Conservation (phyloP, 805 yeast genomes). For the Candida mattraensis region DNA sequence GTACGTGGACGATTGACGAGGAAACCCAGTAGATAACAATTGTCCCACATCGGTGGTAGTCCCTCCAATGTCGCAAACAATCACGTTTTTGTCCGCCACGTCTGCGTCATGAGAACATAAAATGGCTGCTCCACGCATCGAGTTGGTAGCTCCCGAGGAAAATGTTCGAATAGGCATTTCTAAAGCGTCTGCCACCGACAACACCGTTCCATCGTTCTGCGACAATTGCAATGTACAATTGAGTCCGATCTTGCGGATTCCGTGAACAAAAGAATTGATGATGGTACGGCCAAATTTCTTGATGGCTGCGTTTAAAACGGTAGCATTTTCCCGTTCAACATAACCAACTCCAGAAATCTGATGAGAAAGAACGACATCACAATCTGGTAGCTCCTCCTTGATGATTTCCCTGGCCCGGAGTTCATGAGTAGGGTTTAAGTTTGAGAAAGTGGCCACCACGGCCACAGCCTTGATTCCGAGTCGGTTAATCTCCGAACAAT, state of each 20-base stretch:
- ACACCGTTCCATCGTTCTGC: slow-evolving; percentile 48
- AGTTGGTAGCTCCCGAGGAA: slow-evolving; percentile 48
- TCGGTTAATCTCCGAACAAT: slow-evolving; percentile 29
- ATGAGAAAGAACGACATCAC: slow-evolving; percentile 37
- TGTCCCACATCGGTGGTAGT: slow-evolving; percentile 50
- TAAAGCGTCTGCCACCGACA: slow-evolving; percentile 38
- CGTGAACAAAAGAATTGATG: slow-evolving; percentile 37
- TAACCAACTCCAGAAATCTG: slow-evolving; percentile 42
- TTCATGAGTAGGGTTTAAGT: slow-evolving; percentile 39
- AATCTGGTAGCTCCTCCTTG: slow-evolving; percentile 31
- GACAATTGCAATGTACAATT: slow-evolving; percentile 38
- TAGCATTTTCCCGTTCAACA: slow-evolving; percentile 46
- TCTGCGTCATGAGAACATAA: slow-evolving; percentile 30
- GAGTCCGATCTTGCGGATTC: slow-evolving; percentile 36
- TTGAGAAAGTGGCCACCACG: slow-evolving; percentile 40
- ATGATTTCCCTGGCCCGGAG: slow-evolving; percentile 33
- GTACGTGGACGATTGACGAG: slow-evolving; percentile 43
- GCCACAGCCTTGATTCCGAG: slow-evolving; percentile 38
- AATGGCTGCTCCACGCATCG: slow-evolving; percentile 46
- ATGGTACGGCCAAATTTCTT: slow-evolving; percentile 41
- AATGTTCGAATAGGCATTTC: slow-evolving; percentile 43
- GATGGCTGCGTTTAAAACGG: slow-evolving; percentile 46
- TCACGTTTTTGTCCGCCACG: slow-evolving; percentile 30
- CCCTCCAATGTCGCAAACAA: slow-evolving; percentile 50
- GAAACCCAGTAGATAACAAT: slow-evolving; percentile 44